Evolutionary conservation across 2,329 filamentous ascomycete species (phyloP), one percentile per base, ranked within the genome.

Genomic region (Xylaria sp.): DNA sequence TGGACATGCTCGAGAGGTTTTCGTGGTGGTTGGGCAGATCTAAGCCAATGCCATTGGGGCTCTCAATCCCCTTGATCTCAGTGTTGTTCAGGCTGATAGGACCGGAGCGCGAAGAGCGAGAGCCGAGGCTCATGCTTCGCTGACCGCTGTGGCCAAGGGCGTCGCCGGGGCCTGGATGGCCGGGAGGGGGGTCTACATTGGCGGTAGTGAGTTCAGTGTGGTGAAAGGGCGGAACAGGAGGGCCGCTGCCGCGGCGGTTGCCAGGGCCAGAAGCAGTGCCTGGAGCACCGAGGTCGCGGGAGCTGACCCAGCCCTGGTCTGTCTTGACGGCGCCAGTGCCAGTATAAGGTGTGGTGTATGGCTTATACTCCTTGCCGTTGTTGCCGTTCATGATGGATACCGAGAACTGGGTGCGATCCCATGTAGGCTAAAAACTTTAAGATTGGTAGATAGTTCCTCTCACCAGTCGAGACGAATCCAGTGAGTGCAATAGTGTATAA

Each of bases 31-130:
- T 59, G 18, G 71, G 71, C 6, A 69, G 62, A 57, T 73, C 71
- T 52, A 69, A 69, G 43, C 66, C 64, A 41, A 63, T 13, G 41
- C 70, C 68, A 15, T 60, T 54, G 51, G 71, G 69, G 13, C 86
- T 0, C 80, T 85, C 1, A 71, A 79, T 55, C 77, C 80, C 63
- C 80, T 82, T 13, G 75, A 84, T n/a, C 80, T 86, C 39, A 70
- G 75, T 56, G 86, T 83, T 79, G 80, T 78, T 3, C 70, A 84
- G 23, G 83, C 85, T 15, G 49, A 73, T 78, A 49, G 83, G 85
- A 64, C 78, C 79, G 18, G 78, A 77, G 2, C 77, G 86, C 20
- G 57, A 64, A 31, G 80, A 8, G 39, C 68, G 62, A 48, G 23
- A 61, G 43, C 51, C 3, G 1, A 63, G 46, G 51, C 54, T 60